These are phyloP conservation scores for Cryptococcus maquisensis DNA, from an alignment of 1,284 basidiomycete genomes.

Conservation along the genomic window DNA sequence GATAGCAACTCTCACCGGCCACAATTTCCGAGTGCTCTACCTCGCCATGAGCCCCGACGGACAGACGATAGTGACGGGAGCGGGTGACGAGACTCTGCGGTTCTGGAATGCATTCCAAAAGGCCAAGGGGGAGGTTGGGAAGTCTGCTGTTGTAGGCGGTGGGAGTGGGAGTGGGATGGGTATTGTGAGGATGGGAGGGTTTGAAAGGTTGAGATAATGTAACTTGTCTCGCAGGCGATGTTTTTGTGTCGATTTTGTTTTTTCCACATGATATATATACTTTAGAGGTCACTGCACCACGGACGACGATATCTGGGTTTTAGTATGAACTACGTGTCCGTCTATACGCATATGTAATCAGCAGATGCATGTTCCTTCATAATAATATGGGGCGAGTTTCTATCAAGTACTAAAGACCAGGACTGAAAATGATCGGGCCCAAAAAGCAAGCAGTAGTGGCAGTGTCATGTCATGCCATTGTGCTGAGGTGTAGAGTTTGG, in stretches of 20 bases:
- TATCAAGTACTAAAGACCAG: too few species aligned
- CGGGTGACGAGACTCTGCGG: constrained; percentile 92
- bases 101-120: constrained; percentile 95
- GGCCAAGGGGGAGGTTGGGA: constrained; percentile 42
- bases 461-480: too few species aligned
- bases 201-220: constrained; percentile 34
- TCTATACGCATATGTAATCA: too few species aligned
- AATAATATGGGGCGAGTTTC: too few species aligned
- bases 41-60: constrained; percentile 96
- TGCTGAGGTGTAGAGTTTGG: too few species aligned
- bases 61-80: constrained; percentile 95
- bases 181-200: constrained; percentile 30
- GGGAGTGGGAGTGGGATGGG: constrained; percentile 5
- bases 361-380: too few species aligned
- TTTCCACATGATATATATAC: not conserved
- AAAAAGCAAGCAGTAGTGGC: too few species aligned
- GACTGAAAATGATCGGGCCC: too few species aligned
- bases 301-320: not conserved
- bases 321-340: too few species aligned
- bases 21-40: constrained; percentile 90
- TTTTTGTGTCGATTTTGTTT: not conserved
- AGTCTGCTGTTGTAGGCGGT: constrained; percentile 10
- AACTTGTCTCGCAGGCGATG: not conserved
- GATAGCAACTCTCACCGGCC: constrained; percentile 90
- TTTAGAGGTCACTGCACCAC: not conserved